Base-by-base conservation (phyloP, 2,329 filamentous ascomycete species). In the Fusarium sp. region DNA sequence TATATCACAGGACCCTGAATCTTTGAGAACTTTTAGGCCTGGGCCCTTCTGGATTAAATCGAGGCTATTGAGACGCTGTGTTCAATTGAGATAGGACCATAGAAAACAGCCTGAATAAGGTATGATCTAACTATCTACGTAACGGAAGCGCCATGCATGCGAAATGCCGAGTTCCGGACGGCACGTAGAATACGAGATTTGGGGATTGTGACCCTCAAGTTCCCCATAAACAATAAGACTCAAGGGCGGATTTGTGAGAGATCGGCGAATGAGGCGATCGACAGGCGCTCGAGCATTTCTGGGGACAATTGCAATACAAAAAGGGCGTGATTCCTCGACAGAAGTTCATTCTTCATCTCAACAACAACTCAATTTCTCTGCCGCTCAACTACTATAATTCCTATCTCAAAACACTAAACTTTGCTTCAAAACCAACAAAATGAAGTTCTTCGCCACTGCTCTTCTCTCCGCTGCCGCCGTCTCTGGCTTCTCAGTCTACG, bases 361-460 rank as follows among this genome's bases (percentile, higher is more conserved):
- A n/a, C n/a, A 29, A 17, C 58, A 70, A 54, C 10, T 17, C 60
- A 49, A 25, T 2, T 22, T 35, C 36, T 38, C 44, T 20, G 11
- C 8, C 17, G 22, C 10, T 9, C 10, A 27, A 38, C 35, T 3
- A n/a, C 22, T 9, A 3, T 4, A 27, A n/a, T 5, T 20, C 31
- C 13, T 20, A 9, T 56, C 52, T 56, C 25, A n/a, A 25, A 49
- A 44, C 13, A 42, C 12, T 22, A 42, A n/a, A 18, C 9, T 33
- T 18, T 50, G 13, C 18, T 57, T 20, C 18, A 31, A 5, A 46
- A 73, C 46, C 47, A 27, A 6, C 44, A 73, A 68, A 35, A 73
- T 73, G 71, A 73, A 73, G 71, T 71, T 73, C 56, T 68, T 64
- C 53, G 47, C 52, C 15, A 33, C 71, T 4, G 56, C 71, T 44